Percentiles rank a stretch among this genome's conserved stretches.
Evolutionary conservation across 176 grass and related monocot genomes (phyloP).

Genomic region (Dactylis glomerata): DNA sequence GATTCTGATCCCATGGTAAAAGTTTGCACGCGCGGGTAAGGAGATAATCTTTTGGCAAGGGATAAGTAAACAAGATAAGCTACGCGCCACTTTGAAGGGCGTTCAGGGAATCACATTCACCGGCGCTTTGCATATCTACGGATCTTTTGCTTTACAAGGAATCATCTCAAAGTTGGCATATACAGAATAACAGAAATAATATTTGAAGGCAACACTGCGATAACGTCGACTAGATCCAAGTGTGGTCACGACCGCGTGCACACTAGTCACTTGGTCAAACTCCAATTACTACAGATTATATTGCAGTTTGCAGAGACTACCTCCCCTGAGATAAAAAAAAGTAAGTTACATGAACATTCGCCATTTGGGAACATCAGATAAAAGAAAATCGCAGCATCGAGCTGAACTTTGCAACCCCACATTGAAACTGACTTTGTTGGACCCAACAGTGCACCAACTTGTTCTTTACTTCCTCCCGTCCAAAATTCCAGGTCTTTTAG

Average conservation of each 20-base stretch:
- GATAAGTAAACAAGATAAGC: conserved; percentile 8
- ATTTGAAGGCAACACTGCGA: not conserved
- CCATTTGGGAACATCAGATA: not conserved
- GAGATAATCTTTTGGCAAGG: not conserved
- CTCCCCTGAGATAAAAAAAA: not conserved
- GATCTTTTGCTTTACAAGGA: conserved; percentile 29
- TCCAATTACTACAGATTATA: not conserved
- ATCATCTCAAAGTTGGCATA: conserved; percentile 1
- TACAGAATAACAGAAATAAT: not conserved
- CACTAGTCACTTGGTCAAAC: not conserved
- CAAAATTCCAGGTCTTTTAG: not conserved
- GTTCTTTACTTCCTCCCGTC: not conserved
- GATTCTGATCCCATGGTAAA: not conserved
- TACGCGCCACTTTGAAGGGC: not conserved
- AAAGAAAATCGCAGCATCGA: not conserved
- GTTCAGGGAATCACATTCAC: conserved; percentile 29
- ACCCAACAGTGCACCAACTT: not conserved
- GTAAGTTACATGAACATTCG: not conserved
- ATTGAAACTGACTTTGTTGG: not conserved
- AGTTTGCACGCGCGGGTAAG: not conserved
- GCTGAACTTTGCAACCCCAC: not conserved
- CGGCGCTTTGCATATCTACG: conserved; percentile 5
- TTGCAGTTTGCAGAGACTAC: not conserved
- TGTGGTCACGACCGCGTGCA: not conserved
- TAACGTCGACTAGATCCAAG: not conserved